Evolutionary conservation across 1,284 basidiomycete species (phyloP).

Genomic region (Pseudozyma sp.): DNA sequence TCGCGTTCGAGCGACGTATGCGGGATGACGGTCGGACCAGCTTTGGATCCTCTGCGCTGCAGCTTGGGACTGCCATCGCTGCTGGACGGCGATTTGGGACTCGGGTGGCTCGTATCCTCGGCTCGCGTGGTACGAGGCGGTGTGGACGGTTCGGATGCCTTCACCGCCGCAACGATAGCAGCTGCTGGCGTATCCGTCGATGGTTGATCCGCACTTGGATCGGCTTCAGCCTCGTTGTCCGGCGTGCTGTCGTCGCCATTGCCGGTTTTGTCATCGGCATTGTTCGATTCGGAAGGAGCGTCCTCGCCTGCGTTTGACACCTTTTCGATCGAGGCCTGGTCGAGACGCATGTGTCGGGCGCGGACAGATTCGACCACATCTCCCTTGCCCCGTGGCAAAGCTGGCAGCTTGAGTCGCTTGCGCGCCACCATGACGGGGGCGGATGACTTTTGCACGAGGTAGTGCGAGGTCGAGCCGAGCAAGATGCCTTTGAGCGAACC

Average conservation of each 20-base stretch:
- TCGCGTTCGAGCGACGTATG: slow-evolving; percentile 41
- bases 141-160: not conserved
- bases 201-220: not conserved
- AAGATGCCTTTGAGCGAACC: slow-evolving; percentile 91
- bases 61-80: slow-evolving; percentile 28
- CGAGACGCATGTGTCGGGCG: slow-evolving; percentile 62
- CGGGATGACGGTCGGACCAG: slow-evolving; percentile 26
- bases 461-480: slow-evolving; percentile 96
- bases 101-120: not conserved
- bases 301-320: slow-evolving; percentile 35
- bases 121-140: not conserved
- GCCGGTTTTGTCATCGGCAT: slow-evolving; percentile 9
- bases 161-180: not conserved
- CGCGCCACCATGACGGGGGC: slow-evolving; percentile 83
- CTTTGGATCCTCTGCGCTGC: slow-evolving; percentile 34
- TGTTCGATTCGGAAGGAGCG: slow-evolving; percentile 8
- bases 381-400: slow-evolving; percentile 62
- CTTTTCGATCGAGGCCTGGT: slow-evolving; percentile 66
- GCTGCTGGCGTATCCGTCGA: not conserved
- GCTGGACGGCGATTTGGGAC: not conserved
- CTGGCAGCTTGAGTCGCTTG: slow-evolving; percentile 62
- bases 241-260: slow-evolving; percentile 19
- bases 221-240: slow-evolving; percentile 2
- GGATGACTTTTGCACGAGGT: slow-evolving; percentile 90
- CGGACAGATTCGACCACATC: slow-evolving; percentile 65